Evolutionary conservation across 352 stramenopile species (phyloP).

Genomic region (Globisporangium heterothallicum): DNA sequence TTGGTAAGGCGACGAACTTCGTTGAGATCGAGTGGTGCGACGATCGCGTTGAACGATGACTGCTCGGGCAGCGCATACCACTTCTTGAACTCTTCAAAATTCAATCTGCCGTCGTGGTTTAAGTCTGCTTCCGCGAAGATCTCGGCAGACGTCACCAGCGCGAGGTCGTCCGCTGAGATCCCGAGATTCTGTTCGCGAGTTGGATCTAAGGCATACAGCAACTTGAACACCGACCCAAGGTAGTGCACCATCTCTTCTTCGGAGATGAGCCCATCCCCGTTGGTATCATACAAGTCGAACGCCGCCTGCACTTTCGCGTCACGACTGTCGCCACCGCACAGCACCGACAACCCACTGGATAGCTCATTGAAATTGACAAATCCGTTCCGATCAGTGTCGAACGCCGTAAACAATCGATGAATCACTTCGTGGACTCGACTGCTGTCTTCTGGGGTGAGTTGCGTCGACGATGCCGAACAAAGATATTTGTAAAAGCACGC

Average conservation of each 20-base stretch:
- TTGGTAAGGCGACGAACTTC: conserved; percentile 84
- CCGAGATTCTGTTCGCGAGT: conserved; percentile 50
- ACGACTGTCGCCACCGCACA: conserved; percentile 47
- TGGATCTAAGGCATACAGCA: conserved; percentile 71
- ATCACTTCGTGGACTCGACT: conserved; percentile 67
- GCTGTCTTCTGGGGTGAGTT: conserved; percentile 38
- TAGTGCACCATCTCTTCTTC: conserved; percentile 85
- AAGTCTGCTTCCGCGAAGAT: conserved; percentile 87
- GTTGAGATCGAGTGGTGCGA: conserved; percentile 67
- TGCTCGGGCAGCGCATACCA: conserved; percentile 77
- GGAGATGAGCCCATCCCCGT: conserved; percentile 80
- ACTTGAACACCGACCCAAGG: conserved; percentile 76
- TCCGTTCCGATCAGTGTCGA: conserved; percentile 70
- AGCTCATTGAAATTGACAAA: conserved; percentile 77
- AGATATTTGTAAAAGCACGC: conserved; percentile 73
- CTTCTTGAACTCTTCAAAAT: conserved; percentile 78
- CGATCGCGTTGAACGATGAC: conserved; percentile 62
- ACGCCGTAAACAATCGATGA: conserved; percentile 66
- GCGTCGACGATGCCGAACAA: conserved; percentile 28
- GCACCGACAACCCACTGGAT: conserved; percentile 60
- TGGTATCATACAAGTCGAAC: conserved; percentile 83
- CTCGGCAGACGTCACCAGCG: conserved; percentile 54
- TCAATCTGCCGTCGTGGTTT: conserved; percentile 81
- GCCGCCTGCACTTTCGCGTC: conserved; percentile 69
- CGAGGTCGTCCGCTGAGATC: conserved; percentile 58